Base-by-base conservation (phyloP, 2,329 filamentous ascomycete genomes). In the Davidsoniella neocaledoniae region DNA sequence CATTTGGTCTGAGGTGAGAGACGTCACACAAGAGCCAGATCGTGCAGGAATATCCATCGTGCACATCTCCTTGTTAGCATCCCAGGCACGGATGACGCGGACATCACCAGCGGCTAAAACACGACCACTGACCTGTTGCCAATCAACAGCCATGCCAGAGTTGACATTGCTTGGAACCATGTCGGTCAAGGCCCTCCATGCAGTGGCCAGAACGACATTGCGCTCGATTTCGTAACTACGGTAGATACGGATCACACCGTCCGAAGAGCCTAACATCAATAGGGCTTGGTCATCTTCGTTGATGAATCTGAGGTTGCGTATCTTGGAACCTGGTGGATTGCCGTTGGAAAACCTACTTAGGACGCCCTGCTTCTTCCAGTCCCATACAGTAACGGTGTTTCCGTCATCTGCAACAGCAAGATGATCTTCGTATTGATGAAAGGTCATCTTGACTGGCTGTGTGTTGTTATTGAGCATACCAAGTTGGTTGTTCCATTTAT, bases 221-320 rank as follows among this genome's bases (percentile, higher is more conserved):
- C 74, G 73, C 43, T 81, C 73, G 19, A 77, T 79, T 57, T 95
- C 87, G 62, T 98, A 98, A 61, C 91, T 83, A 55, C 87, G 79
- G 67, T 93, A 98, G 29, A 96, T 81, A 55, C 93, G 85, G 55
- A 98, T 77, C 16, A 96, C 86, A 48, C 91, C 91, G 59, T 98
- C 91, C 1, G 87, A 94, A 6, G 88, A 94, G 1, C 91, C 91
- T 0, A 86, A 94, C 76, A 98, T 86, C 51, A 98, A 68, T 55
- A 96, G 77, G 2, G 90, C 91, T 60, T 93, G 86, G 61, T 98
- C 91, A 58, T 98, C 91, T 64, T 98, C 91, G 57, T 98, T 98
- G 68, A 98, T 94, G 64, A 96, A 95, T 50, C 87, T 85, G 62
- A 95, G 80, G 62, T 96, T 88, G 44, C 87, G 94, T 58, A 98